Evolutionary conservation across 2,329 filamentous ascomycete genomes (phyloP).

Genomic region (Penicillium sp.): DNA sequence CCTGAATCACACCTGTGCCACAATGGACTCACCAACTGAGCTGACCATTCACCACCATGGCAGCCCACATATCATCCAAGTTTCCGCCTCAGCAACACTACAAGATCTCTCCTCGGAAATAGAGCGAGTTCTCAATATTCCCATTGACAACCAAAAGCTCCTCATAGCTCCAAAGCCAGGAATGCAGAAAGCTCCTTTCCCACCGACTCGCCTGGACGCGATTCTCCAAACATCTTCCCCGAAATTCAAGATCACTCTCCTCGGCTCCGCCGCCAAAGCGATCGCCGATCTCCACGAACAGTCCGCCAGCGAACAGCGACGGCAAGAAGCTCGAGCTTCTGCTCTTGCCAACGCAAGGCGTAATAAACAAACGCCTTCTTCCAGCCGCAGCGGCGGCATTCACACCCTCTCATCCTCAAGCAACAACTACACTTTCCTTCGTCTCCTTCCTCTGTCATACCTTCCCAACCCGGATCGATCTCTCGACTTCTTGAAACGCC

Average conservation of each 20-base stretch:
- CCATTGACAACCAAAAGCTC: slow-evolving; percentile 45
- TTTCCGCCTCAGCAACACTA: slow-evolving; percentile 54
- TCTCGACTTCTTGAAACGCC: slow-evolving; percentile 67
- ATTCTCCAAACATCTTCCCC: slow-evolving; percentile 37
- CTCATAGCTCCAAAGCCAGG: slow-evolving; percentile 50
- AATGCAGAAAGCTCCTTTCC: slow-evolving; percentile 47
- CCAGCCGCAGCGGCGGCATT: slow-evolving; percentile 21
- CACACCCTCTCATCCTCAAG: slow-evolving; percentile 31
- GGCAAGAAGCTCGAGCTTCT: slow-evolving; percentile 31
- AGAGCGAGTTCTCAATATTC: slow-evolving; percentile 39
- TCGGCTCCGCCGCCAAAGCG: slow-evolving; percentile 45
- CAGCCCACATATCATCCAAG: slow-evolving; percentile 49
- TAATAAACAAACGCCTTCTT: slow-evolving; percentile 11
- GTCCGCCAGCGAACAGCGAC: slow-evolving; percentile 28
- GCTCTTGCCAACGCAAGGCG: slow-evolving; percentile 24
- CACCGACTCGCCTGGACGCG: slow-evolving; percentile 34
- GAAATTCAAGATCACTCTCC: slow-evolving; percentile 48
- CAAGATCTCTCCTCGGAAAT: slow-evolving; percentile 41
- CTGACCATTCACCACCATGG: slow-evolving; percentile 58
- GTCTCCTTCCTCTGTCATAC: slow-evolving; percentile 70
- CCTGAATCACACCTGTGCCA: not conserved
- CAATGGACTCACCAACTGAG: slow-evolving; percentile 27
- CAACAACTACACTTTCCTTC: slow-evolving; percentile 83
- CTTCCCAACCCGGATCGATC: slow-evolving; percentile 74
- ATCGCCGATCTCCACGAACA: slow-evolving; percentile 45